phyloP scores from a whole-genome alignment of 139 green algal genomes.

The Chlamydomonas eustigma region DNA sequence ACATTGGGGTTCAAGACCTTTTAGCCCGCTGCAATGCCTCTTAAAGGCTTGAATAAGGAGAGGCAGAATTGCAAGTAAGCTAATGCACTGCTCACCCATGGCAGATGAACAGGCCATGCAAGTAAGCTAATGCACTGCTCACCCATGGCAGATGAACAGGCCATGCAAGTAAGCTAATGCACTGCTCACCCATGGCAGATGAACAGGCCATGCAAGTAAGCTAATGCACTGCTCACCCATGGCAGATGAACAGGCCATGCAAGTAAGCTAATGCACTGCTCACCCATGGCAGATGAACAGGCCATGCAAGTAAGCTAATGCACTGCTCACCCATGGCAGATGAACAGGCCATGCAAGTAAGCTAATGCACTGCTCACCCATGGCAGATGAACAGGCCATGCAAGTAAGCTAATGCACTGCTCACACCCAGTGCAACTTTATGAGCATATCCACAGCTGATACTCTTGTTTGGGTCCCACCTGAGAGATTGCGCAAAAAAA shows the following conservation, averaged over 20 bases:
- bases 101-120: background rate
- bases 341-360: background rate
- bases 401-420: background rate
- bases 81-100: background rate
- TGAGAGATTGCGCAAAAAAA: too few species aligned
- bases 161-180: background rate
- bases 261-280: background rate
- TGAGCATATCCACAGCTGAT: background rate
- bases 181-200: background rate
- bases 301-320: background rate
- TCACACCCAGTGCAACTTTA: background rate
- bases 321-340: background rate
- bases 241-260: background rate
- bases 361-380: background rate
- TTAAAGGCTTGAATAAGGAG: too few species aligned
- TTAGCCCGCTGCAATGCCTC: background rate
- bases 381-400: background rate
- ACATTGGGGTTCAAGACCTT: background rate
- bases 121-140: background rate
- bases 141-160: background rate
- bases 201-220: background rate
- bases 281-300: background rate
- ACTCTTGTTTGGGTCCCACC: background rate
- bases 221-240: background rate
- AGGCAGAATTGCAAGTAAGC: too few species aligned